A percentile compares a stretch with the other conserved stretches of the same genome.
These are phyloP conservation scores for Cyanidiococcus yangmingshanensis DNA, from an alignment of 23 red algal species.

Conservation along the genomic window DNA sequence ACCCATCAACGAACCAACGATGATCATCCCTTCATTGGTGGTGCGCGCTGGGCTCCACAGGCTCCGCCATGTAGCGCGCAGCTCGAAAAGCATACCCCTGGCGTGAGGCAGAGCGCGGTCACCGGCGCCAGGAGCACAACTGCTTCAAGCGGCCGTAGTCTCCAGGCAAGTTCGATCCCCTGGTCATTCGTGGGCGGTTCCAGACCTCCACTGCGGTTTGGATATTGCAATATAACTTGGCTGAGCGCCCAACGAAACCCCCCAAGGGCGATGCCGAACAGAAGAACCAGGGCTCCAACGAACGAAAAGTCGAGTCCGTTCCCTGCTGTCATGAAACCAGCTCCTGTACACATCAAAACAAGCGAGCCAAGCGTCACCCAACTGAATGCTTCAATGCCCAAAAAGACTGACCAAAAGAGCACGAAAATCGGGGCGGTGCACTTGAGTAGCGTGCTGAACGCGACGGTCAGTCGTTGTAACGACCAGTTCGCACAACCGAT, in stretches of 20 bases:
- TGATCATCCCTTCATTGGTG: constrained; percentile 18
- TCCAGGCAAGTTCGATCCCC: background rate
- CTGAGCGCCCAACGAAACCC: constrained; percentile 86
- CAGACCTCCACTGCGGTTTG: background rate
- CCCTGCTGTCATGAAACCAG: constrained; percentile 49
- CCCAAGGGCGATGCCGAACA: constrained; percentile 57
- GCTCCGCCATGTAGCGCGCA: constrained; percentile 15
- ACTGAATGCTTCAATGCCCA: constrained; percentile 68
- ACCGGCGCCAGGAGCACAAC: constrained; percentile 68
- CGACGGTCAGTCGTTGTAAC: constrained; percentile 65
- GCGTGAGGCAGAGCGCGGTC: constrained; percentile 66
- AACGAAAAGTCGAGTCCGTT: constrained; percentile 46
- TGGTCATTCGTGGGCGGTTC: background rate
- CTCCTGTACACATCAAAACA: constrained; percentile 46
- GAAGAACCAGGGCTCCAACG: constrained; percentile 48
- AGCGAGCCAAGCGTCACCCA: constrained; percentile 44
- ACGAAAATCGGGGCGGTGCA: constrained; percentile 85
- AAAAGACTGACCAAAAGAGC: constrained; percentile 68
- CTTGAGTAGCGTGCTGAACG: constrained; percentile 91
- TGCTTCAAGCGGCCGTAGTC: constrained; percentile 45
- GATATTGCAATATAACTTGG: constrained; percentile 47
- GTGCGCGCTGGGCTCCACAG: constrained; percentile 19
- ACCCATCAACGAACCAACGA: constrained; percentile 38
- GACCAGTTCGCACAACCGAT: constrained; percentile 89
- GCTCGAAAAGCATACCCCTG: constrained; percentile 58